Base-by-base conservation (phyloP, 805 yeast species). In the Candida ascalaphidarum region DNA sequence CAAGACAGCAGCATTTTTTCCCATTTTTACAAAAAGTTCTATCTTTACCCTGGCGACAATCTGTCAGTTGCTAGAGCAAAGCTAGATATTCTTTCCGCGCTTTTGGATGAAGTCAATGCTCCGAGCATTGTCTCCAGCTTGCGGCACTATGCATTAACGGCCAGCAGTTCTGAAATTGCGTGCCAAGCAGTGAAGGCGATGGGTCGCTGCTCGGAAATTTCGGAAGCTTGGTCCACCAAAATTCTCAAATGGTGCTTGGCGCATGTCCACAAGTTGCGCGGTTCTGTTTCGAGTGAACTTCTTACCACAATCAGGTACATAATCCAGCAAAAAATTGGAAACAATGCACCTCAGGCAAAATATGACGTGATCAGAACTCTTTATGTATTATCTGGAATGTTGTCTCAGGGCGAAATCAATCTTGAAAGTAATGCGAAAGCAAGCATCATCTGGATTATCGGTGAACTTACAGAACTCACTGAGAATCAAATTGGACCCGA, bases 401-500 rank as follows among this genome's bases (percentile, higher is more conserved):
- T 63, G 7, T 23, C 11, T 11, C 14, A 3, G 22, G 22, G 23
- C 7, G n/a, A n/a, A n/a, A n/a, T 40, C 11, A 22, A 32, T 12
- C 30, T 55, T n/a, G 57, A 50, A 11, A 39, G 48, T 13, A 58
- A 52, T 11, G 94, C 97, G 0, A 73, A 77, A 39, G 85, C 94
- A 1, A 81, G 89, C 26, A 77, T 88, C 8, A 66, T 89, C 5
- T 92, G 97, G 97, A 64, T 89, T 7, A 69, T 89, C 29, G 96
- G 97, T 4, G 96, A 92, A 45, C 79, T 77, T 46, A 65, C 78
- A 0, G 47, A 39, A 17, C 41, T 44, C 8, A 48, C 51, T 13
- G 33, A 48, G 15, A 59, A 57, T 22, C 37, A 47, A 15, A 52
- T 82, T 28, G 78, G 88, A 3, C 88, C 94, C 0, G 96, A 89